Evolutionary conservation across 352 stramenopile genomes (phyloP), one percentile per base, ranked within the genome.

Genomic region (Lagenidium giganteum): DNA sequence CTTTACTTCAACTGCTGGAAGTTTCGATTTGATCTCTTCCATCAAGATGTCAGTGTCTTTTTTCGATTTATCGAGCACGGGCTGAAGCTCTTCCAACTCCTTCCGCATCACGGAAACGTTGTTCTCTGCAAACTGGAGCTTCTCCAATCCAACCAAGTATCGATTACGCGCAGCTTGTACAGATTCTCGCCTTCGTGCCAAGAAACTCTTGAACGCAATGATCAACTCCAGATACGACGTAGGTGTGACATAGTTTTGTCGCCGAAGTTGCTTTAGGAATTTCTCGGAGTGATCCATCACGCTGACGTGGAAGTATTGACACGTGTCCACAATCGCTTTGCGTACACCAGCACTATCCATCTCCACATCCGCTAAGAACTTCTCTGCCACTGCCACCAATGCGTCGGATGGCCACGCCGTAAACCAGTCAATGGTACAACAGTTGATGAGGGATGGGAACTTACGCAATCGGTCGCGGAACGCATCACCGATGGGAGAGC

Each of bases 351-450:
- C 60, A 27, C 54, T 92, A 25, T 93, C 81, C 62, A 98, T 96
- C 39, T 95, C 71, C 6, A 98, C 82, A 25, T 91, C 81, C 14
- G 74, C 64, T 14, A 98, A 58, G 48, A 98, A 97, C 36, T 94
- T 96, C 31, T 96, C 70, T 1, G 93, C 93, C 24, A 98, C 93
- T 3, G 93, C 92, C 2, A 96, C 75, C 2, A 98, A 63, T 1
- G 93, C 92, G 51, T 98, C 93, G 1, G 71, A 67, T 3, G 93
- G 93, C 93, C 93, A 98, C 13, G 89, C 83, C 7, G 86, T 97
- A 57, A 98, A 98, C 93, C 93, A 98, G 54, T 98, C 92, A 54
- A 98, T 98, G 14, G 90, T 96, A 50, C 93, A 98, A 61, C 93
- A 98, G 52, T 98, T 98, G 65, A 98, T 96, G 5, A 98, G 71